Conservation (phyloP, 495 filamentous ascomycete species). For the Melanomma pulvis-pyrius region DNA sequence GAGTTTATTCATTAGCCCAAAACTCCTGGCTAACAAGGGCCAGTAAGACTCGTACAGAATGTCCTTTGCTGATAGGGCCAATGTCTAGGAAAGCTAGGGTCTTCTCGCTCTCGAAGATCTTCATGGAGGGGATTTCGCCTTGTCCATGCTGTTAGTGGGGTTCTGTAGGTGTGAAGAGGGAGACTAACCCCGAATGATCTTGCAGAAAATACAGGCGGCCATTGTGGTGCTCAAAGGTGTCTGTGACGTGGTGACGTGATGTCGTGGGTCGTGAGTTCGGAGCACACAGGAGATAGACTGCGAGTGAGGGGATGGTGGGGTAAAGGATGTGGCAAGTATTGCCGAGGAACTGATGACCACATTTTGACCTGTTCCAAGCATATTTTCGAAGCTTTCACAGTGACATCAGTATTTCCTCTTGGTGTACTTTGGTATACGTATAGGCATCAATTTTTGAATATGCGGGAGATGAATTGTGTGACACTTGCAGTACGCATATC, state of each 20-base stretch:
- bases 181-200: slow-evolving; percentile 84
- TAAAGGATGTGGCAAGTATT: background rate
- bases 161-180: background rate
- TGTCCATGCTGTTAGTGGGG: background rate
- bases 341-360: background rate
- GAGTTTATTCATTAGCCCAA: background rate
- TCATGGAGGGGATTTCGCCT: slow-evolving; percentile 95
- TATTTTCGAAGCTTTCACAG: too few relatives aligned
- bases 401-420: too few relatives aligned
- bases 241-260: slow-evolving; percentile 13
- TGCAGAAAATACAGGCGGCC: slow-evolving; percentile 94
- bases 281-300: background rate
- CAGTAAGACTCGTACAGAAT: slow-evolving; percentile 48
- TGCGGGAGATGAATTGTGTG: background rate
- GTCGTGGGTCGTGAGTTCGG: slow-evolving; percentile 4
- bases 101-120: slow-evolving; percentile 91
- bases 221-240: slow-evolving; percentile 34
- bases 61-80: slow-evolving; percentile 79
- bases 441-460: background rate
- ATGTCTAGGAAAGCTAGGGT: slow-evolving; percentile 97
- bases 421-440: too few relatives aligned
- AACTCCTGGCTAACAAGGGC: background rate
- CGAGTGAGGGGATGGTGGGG: slow-evolving; percentile 1
- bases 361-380: too few relatives aligned
- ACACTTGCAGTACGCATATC: too few relatives aligned